Conservation (phyloP, 495 filamentous ascomycete species). For the Parathielavia appendiculata region DNA sequence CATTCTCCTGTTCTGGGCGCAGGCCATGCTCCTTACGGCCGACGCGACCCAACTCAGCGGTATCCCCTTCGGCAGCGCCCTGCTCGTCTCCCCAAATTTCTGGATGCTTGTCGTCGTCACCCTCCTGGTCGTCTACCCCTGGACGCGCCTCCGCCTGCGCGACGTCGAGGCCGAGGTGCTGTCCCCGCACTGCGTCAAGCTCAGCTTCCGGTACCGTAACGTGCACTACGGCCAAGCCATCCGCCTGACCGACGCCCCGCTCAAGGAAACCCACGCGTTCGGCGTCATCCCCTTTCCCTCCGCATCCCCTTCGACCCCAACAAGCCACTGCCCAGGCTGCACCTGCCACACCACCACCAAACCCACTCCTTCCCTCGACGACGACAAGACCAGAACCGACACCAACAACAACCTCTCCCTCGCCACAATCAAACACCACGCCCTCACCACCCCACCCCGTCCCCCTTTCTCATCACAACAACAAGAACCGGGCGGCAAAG, state of each 20-base stretch:
- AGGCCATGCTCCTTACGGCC: constrained; percentile 30
- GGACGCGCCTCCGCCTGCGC: constrained; percentile 60
- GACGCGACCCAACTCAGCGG: constrained; percentile 16
- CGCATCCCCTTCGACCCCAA: constrained; percentile 6
- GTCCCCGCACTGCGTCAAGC: constrained; percentile 64
- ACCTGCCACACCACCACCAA: constrained; percentile 9
- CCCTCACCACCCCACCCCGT: constrained; percentile 37
- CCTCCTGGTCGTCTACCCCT: constrained; percentile 58
- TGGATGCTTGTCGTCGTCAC: constrained; percentile 63
- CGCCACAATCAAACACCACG: constrained; percentile 29
- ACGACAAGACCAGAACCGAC: too few relatives aligned
- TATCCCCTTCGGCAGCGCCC: constrained; percentile 29
- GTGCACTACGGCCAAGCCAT: constrained; percentile 52
- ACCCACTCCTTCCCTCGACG: constrained; percentile 44
- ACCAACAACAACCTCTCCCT: constrained; percentile 48
- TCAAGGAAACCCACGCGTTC: constrained; percentile 79
- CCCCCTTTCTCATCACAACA: constrained; percentile 55
- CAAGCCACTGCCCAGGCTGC: constrained; percentile 19
- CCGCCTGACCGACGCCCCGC: constrained; percentile 51
- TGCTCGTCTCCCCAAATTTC: constrained; percentile 56
- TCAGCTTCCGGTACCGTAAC: constrained; percentile 60
- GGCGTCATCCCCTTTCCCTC: constrained; percentile 59
- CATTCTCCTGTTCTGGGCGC: constrained; percentile 57
- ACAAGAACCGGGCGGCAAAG: too few relatives aligned
- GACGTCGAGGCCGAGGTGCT: constrained; percentile 57